A percentile compares a stretch with the other conserved stretches of the same genome.
Evolutionary conservation across 768 basidiomycete genomes (phyloP).

Genomic region (Hygrophoropsis aurantiaca): DNA sequence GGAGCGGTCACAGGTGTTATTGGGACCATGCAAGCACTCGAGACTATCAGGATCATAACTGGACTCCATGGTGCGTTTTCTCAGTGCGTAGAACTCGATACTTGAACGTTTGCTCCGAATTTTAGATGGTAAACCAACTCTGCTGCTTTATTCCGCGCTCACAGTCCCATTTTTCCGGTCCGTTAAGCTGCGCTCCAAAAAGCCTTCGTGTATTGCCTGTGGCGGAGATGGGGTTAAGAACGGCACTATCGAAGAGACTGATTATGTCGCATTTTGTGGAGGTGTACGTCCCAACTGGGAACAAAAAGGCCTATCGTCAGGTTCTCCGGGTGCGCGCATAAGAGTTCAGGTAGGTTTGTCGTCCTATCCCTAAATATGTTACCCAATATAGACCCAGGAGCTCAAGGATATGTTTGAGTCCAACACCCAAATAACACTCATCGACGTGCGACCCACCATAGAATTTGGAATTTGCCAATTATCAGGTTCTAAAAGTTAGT

Average conservation of each 20-base stretch:
- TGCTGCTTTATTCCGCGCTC: conserved; percentile 77
- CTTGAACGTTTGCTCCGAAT: no score
- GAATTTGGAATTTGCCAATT: conserved; percentile 90
- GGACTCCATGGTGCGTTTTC: conserved; percentile 58
- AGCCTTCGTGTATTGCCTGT: conserved; percentile 75
- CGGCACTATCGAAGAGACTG: conserved; percentile 53
- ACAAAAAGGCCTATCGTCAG: conserved; percentile 45
- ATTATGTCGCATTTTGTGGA: conserved; percentile 89
- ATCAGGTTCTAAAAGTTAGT: conserved; percentile 70
- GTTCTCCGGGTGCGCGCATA: conserved; percentile 43
- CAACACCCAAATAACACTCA: conserved; percentile 36
- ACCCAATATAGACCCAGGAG: conserved; percentile 38
- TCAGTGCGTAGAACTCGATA: no score
- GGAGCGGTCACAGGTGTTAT: conserved; percentile 89
- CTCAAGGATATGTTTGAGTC: conserved; percentile 39
- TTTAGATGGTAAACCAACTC: conserved; percentile 57
- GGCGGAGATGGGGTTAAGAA: conserved; percentile 47
- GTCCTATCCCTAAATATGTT: background rate
- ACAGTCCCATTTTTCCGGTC: conserved; percentile 71
- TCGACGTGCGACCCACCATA: conserved; percentile 78
- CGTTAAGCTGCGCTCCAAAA: conserved; percentile 76
- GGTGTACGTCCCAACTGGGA: conserved; percentile 69
- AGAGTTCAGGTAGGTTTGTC: conserved; percentile 37
- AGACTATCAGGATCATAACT: conserved; percentile 77
- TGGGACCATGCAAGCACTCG: conserved; percentile 86